Conservation (phyloP, 2,329 filamentous ascomycete species). For the Ceratocystis papillata region DNA sequence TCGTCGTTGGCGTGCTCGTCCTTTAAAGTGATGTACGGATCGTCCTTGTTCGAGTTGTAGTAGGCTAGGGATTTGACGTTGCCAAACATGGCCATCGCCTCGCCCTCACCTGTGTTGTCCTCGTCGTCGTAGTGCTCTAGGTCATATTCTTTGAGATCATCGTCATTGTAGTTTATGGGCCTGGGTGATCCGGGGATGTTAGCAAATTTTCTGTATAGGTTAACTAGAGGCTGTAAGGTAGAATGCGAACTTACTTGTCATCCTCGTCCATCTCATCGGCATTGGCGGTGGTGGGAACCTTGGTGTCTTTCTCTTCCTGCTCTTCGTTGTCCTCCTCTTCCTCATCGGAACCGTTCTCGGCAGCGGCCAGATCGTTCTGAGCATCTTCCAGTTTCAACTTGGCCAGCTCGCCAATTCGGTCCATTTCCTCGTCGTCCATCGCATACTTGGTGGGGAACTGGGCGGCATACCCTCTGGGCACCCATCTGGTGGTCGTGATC, state of each 20-base stretch:
- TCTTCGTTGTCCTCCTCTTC: constrained; percentile 28
- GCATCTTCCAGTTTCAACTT: constrained; percentile 83
- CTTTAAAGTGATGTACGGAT: constrained; percentile 89
- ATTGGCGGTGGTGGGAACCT: constrained; percentile 16
- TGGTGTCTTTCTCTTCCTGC: constrained; percentile 29
- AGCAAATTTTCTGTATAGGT: constrained; percentile 21
- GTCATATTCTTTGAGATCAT: constrained; percentile 91
- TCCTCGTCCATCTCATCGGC: constrained; percentile 22
- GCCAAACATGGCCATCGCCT: constrained; percentile 83
- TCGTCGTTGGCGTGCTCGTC: constrained; percentile 59
- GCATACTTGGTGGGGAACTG: constrained; percentile 65
- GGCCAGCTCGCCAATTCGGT: constrained; percentile 62
- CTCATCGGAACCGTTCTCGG: constrained; percentile 27
- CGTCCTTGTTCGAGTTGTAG: constrained; percentile 85
- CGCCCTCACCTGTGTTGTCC: constrained; percentile 40
- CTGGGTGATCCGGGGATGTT: constrained; percentile 20
- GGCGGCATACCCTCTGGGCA: constrained; percentile 64
- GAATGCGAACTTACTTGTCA: constrained; percentile 20
- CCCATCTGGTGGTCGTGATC: constrained; percentile 68
- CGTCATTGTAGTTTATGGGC: constrained; percentile 50
- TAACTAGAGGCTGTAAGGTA: not conserved
- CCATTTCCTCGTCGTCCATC: constrained; percentile 64
- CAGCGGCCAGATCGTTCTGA: constrained; percentile 62
- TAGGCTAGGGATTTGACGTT: constrained; percentile 90
- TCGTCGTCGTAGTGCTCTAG: constrained; percentile 84